Evolutionary conservation across 2,329 filamentous ascomycete species (phyloP), one percentile per base, ranked within the genome.

Genomic region (Colletotrichum orbiculare): DNA sequence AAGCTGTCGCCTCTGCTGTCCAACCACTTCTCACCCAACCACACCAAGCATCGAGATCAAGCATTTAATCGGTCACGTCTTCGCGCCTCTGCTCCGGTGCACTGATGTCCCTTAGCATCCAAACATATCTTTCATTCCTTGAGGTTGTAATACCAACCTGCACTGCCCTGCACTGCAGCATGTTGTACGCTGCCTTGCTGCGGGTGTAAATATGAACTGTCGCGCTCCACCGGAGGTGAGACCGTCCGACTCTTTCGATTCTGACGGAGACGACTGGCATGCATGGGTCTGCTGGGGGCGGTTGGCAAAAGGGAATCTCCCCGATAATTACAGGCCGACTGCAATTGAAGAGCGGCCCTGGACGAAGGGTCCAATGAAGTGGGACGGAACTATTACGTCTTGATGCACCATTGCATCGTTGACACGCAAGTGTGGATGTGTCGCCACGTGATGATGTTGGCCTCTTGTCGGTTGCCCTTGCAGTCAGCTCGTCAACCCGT

Each of bases 351-450:
- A 49, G 47, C 5, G 34, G 8, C 41, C 38, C 15, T 33, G 42
- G 50, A 54, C 43, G 42, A 60, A 43, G 57, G 57, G 45, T 61
- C 58, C 63, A 63, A 62, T 62, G 41, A 66, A 55, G 58, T 56
- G 63, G 53, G 45, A 37, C 59, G 35, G 11, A 25, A 53, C 41
- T 47, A 63, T 15, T 41, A 47, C 54, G 48, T 45, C 57, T 60
- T 45, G 62, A 66, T 54, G 64, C 64, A 59, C 42, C 48, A 66
- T 64, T 66, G 64, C 64, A 66, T 66, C 54, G 53, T 59, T 58
- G 48, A 54, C 53, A 59, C 54, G 54, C 60, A 55, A 57, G 58
- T 63, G 63, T 57, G 63, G 63, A 52, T 57, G 46, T 25, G 37
- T 53, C 52, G 37, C 58, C 47, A 33, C 37, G 48, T 38, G 39